These are phyloP conservation scores for Omphalotus guepiniiformis DNA, from an alignment of 768 basidiomycete species.

Conservation along the genomic window DNA sequence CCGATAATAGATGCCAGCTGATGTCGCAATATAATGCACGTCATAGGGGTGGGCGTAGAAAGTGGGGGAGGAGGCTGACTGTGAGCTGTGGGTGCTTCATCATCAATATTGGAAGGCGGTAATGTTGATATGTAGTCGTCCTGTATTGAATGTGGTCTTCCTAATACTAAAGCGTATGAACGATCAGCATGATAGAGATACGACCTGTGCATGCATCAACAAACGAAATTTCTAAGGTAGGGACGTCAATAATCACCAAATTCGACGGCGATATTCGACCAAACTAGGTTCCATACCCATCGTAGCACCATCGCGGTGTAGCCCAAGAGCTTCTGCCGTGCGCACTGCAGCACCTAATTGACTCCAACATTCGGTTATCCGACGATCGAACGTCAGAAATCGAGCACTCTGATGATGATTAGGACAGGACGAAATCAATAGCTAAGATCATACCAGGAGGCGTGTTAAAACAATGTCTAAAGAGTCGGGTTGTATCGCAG, in stretches of 20 bases:
- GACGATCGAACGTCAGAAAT: slow-evolving; percentile 67
- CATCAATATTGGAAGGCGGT: slow-evolving; percentile 69
- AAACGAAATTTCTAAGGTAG: neutral
- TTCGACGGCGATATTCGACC: slow-evolving; percentile 84
- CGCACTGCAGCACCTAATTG: slow-evolving; percentile 90
- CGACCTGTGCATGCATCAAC: slow-evolving; percentile 46
- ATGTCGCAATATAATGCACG: slow-evolving; percentile 85
- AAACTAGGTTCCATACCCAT: slow-evolving; percentile 72
- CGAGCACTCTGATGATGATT: slow-evolving; percentile 41
- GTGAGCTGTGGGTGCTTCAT: slow-evolving; percentile 42
- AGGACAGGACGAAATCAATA: slow-evolving; percentile 39
- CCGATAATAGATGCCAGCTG: slow-evolving; percentile 82
- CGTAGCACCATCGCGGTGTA: slow-evolving; percentile 84
- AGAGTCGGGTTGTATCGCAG: slow-evolving; percentile 90
- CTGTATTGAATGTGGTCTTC: slow-evolving; percentile 85
- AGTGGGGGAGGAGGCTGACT: slow-evolving; percentile 53
- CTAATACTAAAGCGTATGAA: slow-evolving; percentile 87
- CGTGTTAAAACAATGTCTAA: slow-evolving; percentile 89
- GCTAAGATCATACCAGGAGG: slow-evolving; percentile 63
- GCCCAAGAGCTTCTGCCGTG: slow-evolving; percentile 89
- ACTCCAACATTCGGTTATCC: slow-evolving; percentile 95
- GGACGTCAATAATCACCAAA: slow-evolving; percentile 54
- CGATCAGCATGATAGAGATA: slow-evolving; percentile 93
- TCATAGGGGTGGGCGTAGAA: slow-evolving; percentile 74
- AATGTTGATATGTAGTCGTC: slow-evolving; percentile 85